Conservation (phyloP, 2,329 filamentous ascomycete species). For the Zymoseptoria tritici region DNA sequence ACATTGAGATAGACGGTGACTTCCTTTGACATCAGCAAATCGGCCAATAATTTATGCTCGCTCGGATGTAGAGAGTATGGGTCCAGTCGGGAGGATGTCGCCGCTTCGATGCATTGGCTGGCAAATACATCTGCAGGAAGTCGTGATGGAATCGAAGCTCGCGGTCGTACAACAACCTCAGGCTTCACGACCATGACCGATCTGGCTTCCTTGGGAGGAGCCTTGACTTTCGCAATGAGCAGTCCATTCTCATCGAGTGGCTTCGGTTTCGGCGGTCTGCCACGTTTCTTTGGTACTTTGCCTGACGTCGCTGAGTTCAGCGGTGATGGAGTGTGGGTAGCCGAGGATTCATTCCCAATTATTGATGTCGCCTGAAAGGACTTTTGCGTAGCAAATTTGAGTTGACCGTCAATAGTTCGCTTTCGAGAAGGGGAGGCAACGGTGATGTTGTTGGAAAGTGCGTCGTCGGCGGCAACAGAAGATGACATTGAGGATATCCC, state of each 20-base stretch:
- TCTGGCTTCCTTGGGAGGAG: constrained; percentile 13
- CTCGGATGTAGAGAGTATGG: constrained; percentile 80
- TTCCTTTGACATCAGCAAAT: constrained; percentile 78
- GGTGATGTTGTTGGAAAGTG: constrained; percentile 4
- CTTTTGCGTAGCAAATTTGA: constrained; percentile 16
- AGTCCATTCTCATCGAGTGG: constrained; percentile 13
- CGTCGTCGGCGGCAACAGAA: constrained; percentile 24
- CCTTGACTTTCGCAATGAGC: constrained; percentile 1
- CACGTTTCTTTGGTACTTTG: constrained; percentile 21
- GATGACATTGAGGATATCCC: constrained; percentile 29
- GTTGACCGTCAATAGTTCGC: constrained; percentile 24
- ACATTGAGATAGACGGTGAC: constrained; percentile 96
- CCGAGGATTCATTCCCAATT: not conserved
- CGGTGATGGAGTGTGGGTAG: constrained; percentile 6
- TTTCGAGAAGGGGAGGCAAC: constrained; percentile 16
- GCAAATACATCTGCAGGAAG: constrained; percentile 72
- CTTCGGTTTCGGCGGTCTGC: constrained; percentile 24
- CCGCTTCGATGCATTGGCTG: constrained; percentile 82
- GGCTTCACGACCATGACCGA: constrained; percentile 20
- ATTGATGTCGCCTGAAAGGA: not conserved
- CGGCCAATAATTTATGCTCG: constrained; percentile 72
- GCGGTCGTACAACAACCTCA: constrained; percentile 23
- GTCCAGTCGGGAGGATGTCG: constrained; percentile 80
- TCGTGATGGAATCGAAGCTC: constrained; percentile 71
- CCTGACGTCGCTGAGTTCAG: constrained; percentile 1